Conservation (phyloP, 768 basidiomycete genomes). For the Rhodosporidiobolus sp. region DNA sequence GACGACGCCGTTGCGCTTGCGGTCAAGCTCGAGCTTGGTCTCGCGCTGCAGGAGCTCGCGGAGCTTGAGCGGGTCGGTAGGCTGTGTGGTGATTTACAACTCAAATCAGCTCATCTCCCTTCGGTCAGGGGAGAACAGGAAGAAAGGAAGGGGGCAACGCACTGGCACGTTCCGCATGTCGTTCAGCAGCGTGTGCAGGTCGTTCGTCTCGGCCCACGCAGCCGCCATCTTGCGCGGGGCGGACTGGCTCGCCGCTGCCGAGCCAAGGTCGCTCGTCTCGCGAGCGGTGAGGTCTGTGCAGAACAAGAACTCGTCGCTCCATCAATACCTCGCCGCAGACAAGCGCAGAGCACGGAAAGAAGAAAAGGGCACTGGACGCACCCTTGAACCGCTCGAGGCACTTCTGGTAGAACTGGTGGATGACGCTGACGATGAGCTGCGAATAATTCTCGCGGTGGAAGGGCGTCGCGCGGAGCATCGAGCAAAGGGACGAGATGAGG, state of each 20-base stretch:
- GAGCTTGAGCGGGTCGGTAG: constrained; percentile 1
- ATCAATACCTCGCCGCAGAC: no score
- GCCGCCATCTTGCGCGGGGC: constrained; percentile 59
- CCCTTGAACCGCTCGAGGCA: constrained; percentile 84
- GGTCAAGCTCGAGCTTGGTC: constrained; percentile 68
- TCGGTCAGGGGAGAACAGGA: no score
- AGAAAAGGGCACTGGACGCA: constrained; percentile 55
- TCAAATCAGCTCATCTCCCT: neutral
- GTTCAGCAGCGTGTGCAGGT: constrained; percentile 68
- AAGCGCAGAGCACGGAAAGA: constrained; percentile 6
- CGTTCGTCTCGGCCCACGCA: constrained; percentile 76
- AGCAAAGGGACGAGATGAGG: constrained; percentile 83
- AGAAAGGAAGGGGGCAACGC: constrained; percentile 42
- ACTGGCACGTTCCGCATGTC: constrained; percentile 63
- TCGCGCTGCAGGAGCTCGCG: constrained; percentile 68
- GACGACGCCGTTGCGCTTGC: constrained; percentile 60
- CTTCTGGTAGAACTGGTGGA: constrained; percentile 92
- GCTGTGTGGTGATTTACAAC: neutral
- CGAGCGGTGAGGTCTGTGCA: constrained; percentile 56
- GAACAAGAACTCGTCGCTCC: constrained; percentile 18
- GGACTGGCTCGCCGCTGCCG: neutral
- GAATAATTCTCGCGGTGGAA: constrained; percentile 95
- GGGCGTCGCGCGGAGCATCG: constrained; percentile 83
- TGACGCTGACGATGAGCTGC: constrained; percentile 84
- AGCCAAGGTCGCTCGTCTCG: constrained; percentile 1